Evolutionary conservation across 192 early-diverging fungal species (phyloP), one percentile per base, ranked within the genome.

Genomic region (Coemansia reversa): DNA sequence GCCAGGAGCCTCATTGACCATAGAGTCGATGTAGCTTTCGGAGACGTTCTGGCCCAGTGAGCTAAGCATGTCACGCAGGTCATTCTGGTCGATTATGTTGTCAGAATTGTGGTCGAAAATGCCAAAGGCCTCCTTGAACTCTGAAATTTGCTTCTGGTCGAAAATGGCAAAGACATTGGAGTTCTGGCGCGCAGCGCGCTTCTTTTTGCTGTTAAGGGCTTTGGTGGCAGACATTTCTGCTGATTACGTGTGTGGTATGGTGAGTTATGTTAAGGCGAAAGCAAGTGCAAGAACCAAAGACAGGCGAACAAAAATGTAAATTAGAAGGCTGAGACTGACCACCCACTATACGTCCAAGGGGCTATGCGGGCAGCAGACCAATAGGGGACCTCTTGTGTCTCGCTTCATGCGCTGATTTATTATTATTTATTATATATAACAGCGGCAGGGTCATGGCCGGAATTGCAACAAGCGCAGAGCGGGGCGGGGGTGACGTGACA

Each of bases 81-180:
- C 96, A 42, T 96, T 94, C 35, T 85, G 86, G 84, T 95, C 94
- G 23, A 98, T 82, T 60, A 95, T 91, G 12, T 90, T 93, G 80
- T 98, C 94, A 2, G 83, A 85, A 69, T 97, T 92, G 77, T 94
- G 89, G 72, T 97, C 96, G 70, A 97, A 94, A 65, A 97, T 91
- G 19, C 88, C 90, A 81, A 98, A 98, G 32, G 94, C 93, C 72
- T 98, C 94, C 68, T 95, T 96, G 84, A 97, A 94, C 69, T 97
- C 93, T 45, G 89, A 90, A 57, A 98, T 95, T 74, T 97, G 95
- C 60, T 91, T 85, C 60, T 93, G 92, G 75, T 95, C 93, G 84
- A 98, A 98, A 85, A 97, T 94, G 47, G 92, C 94, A 83, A 98
- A 98, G 19, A 96, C 94, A 65, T 96, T 98, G 5, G 93, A 94